Base-by-base conservation (phyloP, 768 basidiomycete genomes). In the Pisolithus microcarpus region DNA sequence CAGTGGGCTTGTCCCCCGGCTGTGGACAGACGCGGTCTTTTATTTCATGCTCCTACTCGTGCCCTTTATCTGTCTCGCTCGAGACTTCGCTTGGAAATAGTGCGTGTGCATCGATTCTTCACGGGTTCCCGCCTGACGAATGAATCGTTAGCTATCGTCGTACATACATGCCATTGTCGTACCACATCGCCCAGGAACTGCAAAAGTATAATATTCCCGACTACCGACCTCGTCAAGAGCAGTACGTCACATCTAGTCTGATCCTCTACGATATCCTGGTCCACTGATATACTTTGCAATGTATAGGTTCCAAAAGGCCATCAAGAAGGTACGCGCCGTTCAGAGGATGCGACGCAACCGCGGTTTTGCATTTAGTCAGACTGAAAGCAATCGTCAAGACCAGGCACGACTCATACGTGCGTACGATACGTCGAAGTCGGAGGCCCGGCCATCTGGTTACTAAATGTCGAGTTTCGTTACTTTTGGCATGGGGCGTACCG, bases 71-170 rank as follows among this genome's bases (percentile, higher is more conserved):
- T 93, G 92, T 58, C 79, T 99, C 37, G 70, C 78, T 3, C 78
- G 96, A 34, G 96, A 99, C 66, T 87, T 94, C 55, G 85, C 78
- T 1, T 99, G 96, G 96, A 98, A 97, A 80, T 96, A 97, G 91
- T 93, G 59, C 78, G 26, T 38, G 43, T 46, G 28, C 16, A 37
- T 23, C 38, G 10, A 48, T 49, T 21, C 30, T 44, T 21, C 46
- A 13, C 36, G 49, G 57, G n/a, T 39, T 3, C 48, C 11, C 46
- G 38, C 44, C 52, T 58, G 43, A 26, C 16, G n/a, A 7, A 19
- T 49, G 23, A 11, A n/a, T 13, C 24, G 5, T 11, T 54, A 94
- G 92, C 66, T 98, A 96, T 65, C 83, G 85, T 52, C 77, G 95
- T 57, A 93, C 95, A 24, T 96, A 96, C 69, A 72, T 71, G 56